Evolutionary conservation across 2,329 filamentous ascomycete genomes (phyloP).

Genomic region (Hymenoscyphus fraxineus): DNA sequence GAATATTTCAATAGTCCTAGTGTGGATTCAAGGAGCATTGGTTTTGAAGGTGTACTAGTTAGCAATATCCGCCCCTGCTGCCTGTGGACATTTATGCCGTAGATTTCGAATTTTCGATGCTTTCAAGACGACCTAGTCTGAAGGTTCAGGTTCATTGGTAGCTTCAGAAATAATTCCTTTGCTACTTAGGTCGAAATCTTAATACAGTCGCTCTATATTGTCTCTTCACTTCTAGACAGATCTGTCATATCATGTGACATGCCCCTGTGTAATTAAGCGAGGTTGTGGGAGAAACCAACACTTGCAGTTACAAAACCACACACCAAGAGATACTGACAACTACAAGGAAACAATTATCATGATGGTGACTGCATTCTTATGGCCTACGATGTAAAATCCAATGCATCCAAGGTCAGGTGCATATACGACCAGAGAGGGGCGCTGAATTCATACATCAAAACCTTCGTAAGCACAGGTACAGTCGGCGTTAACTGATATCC

Average conservation of each 20-base stretch:
- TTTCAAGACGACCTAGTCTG: no score
- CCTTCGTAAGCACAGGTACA: not conserved
- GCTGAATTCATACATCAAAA: not conserved
- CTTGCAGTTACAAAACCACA: not conserved
- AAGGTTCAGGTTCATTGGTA: no score
- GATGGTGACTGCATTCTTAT: not conserved
- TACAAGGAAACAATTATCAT: not conserved
- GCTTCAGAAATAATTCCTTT: no score
- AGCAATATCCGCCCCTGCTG: not conserved
- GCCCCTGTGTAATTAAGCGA: not conserved
- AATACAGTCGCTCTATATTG: no score
- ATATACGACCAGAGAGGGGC: not conserved
- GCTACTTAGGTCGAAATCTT: no score
- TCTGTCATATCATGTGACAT: not conserved
- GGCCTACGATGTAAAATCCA: not conserved
- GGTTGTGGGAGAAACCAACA: not conserved
- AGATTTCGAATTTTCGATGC: no score
- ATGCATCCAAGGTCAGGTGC: not conserved
- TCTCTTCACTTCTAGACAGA: not conserved
- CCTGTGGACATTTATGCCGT: not conserved
- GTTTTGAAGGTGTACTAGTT: slow-evolving; percentile 26
- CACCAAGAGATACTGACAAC: not conserved
- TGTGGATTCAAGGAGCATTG: slow-evolving; percentile 45
- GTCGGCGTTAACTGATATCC: no score
- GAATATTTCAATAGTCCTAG: slow-evolving; percentile 38